Evolutionary conservation across 2,329 filamentous ascomycete genomes (phyloP).

Genomic region (Aureobasidium namibiae): DNA sequence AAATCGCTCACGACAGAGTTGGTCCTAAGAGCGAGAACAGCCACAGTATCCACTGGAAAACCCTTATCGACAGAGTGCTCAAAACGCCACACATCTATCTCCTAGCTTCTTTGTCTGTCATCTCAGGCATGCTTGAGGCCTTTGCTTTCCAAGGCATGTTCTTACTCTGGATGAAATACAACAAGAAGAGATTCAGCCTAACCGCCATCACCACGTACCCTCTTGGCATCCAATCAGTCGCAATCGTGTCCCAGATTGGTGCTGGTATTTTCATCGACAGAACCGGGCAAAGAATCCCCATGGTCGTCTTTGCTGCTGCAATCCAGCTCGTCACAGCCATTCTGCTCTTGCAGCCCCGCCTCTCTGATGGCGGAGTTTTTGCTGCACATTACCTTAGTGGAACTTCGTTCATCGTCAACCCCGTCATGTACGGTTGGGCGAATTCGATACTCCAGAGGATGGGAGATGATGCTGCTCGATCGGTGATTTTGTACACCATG

Average conservation of each 20-base stretch:
- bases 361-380: conserved; percentile 28
- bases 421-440: conserved; percentile 33
- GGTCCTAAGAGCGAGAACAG: not conserved
- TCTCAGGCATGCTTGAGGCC: conserved; percentile 30
- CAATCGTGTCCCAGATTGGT: conserved; percentile 42
- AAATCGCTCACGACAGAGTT: not conserved
- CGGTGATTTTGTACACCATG: conserved; percentile 35
- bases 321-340: conserved; percentile 28
- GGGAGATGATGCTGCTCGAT: conserved; percentile 35
- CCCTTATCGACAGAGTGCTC: not conserved
- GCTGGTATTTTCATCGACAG: conserved; percentile 32
- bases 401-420: conserved; percentile 35
- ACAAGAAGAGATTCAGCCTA: conserved; percentile 24
- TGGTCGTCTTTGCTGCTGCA: conserved; percentile 27
- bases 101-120: conserved; percentile 31
- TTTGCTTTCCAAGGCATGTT: conserved; percentile 23
- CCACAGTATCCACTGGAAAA: not conserved
- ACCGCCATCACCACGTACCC: conserved; percentile 50
- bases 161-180: conserved; percentile 25
- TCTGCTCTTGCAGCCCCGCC: conserved; percentile 20
- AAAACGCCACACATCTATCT: conserved; percentile 26
- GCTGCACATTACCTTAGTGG: conserved; percentile 33
- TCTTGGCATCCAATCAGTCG: conserved; percentile 48
- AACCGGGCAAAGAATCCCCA: conserved; percentile 24
- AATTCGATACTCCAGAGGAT: conserved; percentile 30